Evolutionary conservation across 1,284 basidiomycete species (phyloP).

Genomic region (Laetiporus sulphureus): DNA sequence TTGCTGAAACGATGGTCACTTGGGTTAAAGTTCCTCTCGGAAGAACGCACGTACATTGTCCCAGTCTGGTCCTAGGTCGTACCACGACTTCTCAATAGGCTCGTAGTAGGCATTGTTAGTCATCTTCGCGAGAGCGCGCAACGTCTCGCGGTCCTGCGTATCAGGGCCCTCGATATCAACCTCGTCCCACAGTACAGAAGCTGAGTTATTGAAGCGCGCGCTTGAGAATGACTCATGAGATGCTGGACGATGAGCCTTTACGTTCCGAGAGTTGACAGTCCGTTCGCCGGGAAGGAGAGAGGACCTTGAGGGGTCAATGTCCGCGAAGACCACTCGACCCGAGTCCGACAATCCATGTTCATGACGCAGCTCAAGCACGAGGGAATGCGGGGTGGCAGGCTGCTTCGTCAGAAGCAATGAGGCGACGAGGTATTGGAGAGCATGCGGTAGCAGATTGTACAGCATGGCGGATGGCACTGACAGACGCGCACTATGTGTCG

Average conservation of each 20-base stretch:
- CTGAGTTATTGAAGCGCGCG: slow-evolving; percentile 31
- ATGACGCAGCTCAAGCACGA: slow-evolving; percentile 59
- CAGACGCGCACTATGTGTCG: too few relatives aligned
- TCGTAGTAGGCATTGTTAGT: slow-evolving; percentile 74
- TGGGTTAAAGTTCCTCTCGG: not conserved
- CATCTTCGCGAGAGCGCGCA: slow-evolving; percentile 90
- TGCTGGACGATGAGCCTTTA: slow-evolving; percentile 27
- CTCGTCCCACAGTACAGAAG: slow-evolving; percentile 50
- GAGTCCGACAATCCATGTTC: slow-evolving; percentile 40
- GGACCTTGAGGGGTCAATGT: slow-evolving; percentile 7
- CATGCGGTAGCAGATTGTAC: slow-evolving; percentile 13
- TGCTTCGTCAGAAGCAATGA: slow-evolving; percentile 12
- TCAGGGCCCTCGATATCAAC: slow-evolving; percentile 58
- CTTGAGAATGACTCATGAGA: slow-evolving; percentile 40
- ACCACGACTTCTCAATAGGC: slow-evolving; percentile 65
- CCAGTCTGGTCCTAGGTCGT: slow-evolving; percentile 63
- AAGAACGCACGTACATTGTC: slow-evolving; percentile 47
- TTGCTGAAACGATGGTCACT: slow-evolving; percentile 28
- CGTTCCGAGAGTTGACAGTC: slow-evolving; percentile 4
- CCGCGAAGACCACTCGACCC: slow-evolving; percentile 18
- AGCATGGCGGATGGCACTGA: too few relatives aligned
- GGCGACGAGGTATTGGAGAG: slow-evolving; percentile 14
- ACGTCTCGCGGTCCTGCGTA: slow-evolving; percentile 70
- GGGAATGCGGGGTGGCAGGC: slow-evolving; percentile 17
- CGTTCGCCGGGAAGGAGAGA: slow-evolving; percentile 1